Percentiles rank a stretch among this genome's conserved stretches.
phyloP scores from a whole-genome alignment of 2,329 filamentous ascomycete genomes.

The Fusarium sp. region DNA sequence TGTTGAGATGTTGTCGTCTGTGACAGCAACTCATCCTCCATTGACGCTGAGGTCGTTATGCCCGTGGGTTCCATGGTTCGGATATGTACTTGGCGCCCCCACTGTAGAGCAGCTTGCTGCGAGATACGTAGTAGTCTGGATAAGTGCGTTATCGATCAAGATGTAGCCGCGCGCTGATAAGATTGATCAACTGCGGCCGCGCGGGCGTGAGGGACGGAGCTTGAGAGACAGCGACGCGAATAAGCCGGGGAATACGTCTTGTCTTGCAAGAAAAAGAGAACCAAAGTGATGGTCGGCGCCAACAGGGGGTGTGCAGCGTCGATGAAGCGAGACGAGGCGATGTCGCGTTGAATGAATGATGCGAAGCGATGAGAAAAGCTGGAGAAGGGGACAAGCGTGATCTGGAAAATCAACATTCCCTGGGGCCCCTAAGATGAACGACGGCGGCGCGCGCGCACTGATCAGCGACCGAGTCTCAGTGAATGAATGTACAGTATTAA shows the following conservation, averaged over 20 bases:
- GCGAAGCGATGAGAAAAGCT: constrained; percentile 1
- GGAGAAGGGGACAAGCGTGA: constrained; percentile 13
- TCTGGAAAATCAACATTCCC: constrained; percentile 19
- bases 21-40: constrained; percentile 61
- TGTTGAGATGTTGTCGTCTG: constrained; percentile 64
- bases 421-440: constrained; percentile 12
- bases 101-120: neutral
- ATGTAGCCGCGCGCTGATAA: constrained; percentile 9
- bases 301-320: neutral
- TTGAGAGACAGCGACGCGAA: neutral
- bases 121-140: neutral
- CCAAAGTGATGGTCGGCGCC: neutral
- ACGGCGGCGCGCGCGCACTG: constrained; percentile 26
- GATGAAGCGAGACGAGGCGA: neutral
- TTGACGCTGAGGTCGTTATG: constrained; percentile 42
- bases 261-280: neutral
- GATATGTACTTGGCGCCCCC: neutral
- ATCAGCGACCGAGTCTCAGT: constrained; percentile 17
- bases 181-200: neutral
- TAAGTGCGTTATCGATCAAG: neutral
- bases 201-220: neutral
- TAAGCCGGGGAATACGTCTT: neutral
- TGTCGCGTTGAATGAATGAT: constrained; percentile 7
- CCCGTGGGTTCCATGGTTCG: constrained; percentile 1
- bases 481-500: constrained; percentile 6